phyloP scores from a whole-genome alignment of 106 monocot genomes.

The Dendrobium officinale region DNA sequence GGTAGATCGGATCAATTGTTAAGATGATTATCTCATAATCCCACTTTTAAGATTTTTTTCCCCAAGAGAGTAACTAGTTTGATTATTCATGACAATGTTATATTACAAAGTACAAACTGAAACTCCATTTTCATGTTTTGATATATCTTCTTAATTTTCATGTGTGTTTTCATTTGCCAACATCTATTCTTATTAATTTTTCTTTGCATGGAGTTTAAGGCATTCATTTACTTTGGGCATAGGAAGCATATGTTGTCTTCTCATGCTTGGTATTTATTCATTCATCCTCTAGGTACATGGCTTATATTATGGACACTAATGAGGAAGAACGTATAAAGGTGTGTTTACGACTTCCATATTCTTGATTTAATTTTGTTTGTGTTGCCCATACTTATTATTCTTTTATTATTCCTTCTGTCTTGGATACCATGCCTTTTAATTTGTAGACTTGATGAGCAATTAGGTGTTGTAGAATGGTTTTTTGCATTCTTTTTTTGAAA shows the following conservation, averaged over 20 bases:
- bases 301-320: conserved; percentile 99
- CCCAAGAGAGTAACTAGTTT: not conserved
- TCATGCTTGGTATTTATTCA: not conserved
- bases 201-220: not conserved
- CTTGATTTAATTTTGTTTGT: not conserved
- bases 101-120: not conserved
- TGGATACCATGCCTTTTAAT: not conserved
- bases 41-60: not conserved
- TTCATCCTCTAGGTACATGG: conserved; percentile 76
- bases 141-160: not conserved
- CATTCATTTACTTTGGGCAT: not conserved
- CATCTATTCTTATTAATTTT: not conserved
- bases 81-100: not conserved
- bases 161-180: not conserved
- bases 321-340: conserved; percentile 92
- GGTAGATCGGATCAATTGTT: not conserved
- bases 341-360: not conserved
- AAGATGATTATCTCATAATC: not conserved
- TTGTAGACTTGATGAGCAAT: not conserved
- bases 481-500: not conserved
- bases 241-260: not conserved
- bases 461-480: not conserved
- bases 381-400: not conserved
- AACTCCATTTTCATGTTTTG: not conserved
- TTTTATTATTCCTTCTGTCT: not conserved